Evolutionary conservation across 2,329 filamentous ascomycete genomes (phyloP), one percentile per base, ranked within the genome.

Genomic region (Magnaporthales sp.): DNA sequence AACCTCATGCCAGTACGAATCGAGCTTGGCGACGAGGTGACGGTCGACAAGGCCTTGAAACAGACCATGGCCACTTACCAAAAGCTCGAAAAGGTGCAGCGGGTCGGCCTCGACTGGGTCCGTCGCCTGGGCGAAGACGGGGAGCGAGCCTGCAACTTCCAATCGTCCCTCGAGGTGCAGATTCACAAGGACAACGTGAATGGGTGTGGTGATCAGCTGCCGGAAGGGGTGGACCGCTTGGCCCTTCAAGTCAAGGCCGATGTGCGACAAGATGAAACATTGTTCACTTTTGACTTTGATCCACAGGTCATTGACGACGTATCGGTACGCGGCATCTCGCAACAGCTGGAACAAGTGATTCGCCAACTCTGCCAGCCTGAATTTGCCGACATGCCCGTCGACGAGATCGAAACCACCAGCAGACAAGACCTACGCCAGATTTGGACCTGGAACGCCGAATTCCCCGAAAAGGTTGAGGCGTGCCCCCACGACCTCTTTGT

Each of bases 391-490:
- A 31, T 31, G 27, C 60, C 29, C 3, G 3, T 62, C 2, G 60
- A 27, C 27, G 27, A 29, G 29, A 5, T 62, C 60, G 27, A 62
- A 27, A 29, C n/a, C 13, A 29, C 30, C 29, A 19, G 27, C 22
- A 27, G 22, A 31, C 26, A 62, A 19, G 15, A 32, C 60, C 7
- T 62, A 13, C 19, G 13, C 13, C 24, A 32, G 27, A 19, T 62
- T 27, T n/a, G n/a, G 29, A 22, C 27, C 8, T 62, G 29, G 60
- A 31, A 31, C 19, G 60, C 27, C 6, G 29, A 5, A 26, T 10
- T 32, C 9, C 60, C 60, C 3, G 15, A 30, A 15, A 65, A 70
- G 26, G 66, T 72, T 29, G 29, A 30, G 3, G 51, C 32, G 22
- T 66, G 19, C n/a, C 63, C 63, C 13, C 19, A 2, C 13, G 60